A percentile compares a stretch with the other conserved stretches of the same genome.
phyloP scores from a whole-genome alignment of 2,329 filamentous ascomycete genomes.

The Metarhizium rileyi region DNA sequence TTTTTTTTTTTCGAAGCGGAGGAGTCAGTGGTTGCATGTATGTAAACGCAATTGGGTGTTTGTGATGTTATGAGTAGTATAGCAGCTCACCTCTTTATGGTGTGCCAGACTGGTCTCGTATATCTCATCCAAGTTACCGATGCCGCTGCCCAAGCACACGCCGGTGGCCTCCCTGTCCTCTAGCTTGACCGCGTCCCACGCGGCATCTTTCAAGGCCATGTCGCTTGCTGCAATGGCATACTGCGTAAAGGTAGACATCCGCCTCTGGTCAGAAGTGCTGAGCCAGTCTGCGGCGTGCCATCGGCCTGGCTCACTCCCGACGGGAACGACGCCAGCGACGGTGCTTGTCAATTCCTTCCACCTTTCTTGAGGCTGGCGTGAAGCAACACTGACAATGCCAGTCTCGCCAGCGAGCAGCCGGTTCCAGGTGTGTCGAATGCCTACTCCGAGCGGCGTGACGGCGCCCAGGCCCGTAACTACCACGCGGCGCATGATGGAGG shows the following conservation, averaged over 20 bases:
- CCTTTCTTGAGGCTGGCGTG: slow-evolving; percentile 41
- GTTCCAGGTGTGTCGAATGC: slow-evolving; percentile 67
- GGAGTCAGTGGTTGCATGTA: not conserved
- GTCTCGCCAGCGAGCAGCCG: slow-evolving; percentile 71
- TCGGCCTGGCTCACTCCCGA: slow-evolving; percentile 26
- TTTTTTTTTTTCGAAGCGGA: too few species aligned
- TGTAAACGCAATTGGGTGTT: not conserved
- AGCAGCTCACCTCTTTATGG: slow-evolving; percentile 52
- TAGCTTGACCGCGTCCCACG: slow-evolving; percentile 54
- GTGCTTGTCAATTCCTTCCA: slow-evolving; percentile 74
- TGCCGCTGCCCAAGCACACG: slow-evolving; percentile 88
- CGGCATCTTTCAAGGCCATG: slow-evolving; percentile 77
- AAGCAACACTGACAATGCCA: slow-evolving; percentile 65
- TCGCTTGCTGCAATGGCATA: slow-evolving; percentile 80
- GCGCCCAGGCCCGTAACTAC: slow-evolving; percentile 78
- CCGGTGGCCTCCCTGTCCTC: slow-evolving; percentile 69
- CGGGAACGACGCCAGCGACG: slow-evolving; percentile 74
- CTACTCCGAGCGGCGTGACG: slow-evolving; percentile 75
- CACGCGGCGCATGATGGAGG: slow-evolving; percentile 52
- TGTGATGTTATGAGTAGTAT: too few species aligned
- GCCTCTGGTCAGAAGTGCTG: slow-evolving; percentile 47
- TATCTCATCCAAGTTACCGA: slow-evolving; percentile 86
- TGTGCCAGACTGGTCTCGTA: slow-evolving; percentile 76
- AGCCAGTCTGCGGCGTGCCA: slow-evolving; percentile 49
- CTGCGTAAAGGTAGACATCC: slow-evolving; percentile 86